Base-by-base conservation (phyloP, 768 basidiomycete genomes). In the Boletus sensibilis region DNA sequence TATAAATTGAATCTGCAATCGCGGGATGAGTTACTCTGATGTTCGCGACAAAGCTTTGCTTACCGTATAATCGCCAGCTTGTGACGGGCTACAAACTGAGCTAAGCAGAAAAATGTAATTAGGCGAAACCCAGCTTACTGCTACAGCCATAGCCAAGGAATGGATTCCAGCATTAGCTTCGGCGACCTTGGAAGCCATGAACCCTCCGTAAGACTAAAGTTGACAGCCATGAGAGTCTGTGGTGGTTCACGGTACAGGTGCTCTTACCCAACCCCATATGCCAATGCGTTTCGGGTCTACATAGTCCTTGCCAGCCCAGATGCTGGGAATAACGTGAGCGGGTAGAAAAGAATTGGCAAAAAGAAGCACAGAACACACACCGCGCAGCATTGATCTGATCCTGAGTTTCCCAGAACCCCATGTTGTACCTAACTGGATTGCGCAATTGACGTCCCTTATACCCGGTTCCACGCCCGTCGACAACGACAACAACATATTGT, bases 181-280 rank as follows among this genome's bases (percentile, higher is more conserved):
- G 13, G 91, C 83, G 5, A 96, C 85, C 69, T 98, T 98, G 55
- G 88, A 84, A 53, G 90, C 89, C 89, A 98, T 92, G 74, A 93
- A 99, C 0, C 97, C 96, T 11, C 96, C 96, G 65, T 94, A 98
- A 10, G 91, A 94, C 95, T 95, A 63, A 14, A 29, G 31, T 38
- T 10, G 33, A 25, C 14, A 43, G 8, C 20, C 18, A 45, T 63
- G 18, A 56, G 62, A 41, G 27, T 20, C 11, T 39, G 20, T 13
- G 31, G 42, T 18, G 5, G 35, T 37, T 53, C n/a, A 46, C 18
- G 4, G 12, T 21, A 34, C 34, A 52, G 10, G 33, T 47, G 6
- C 13, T 75, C 89, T 68, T 59, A 94, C 92, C 96, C 97, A 98
- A 41, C 97, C 97, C 95, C 95, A 98, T 49, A 98, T 88, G 0